phyloP scores from a whole-genome alignment of 495 filamentous ascomycete genomes.

The Hyphodiscus hymeniophilus region DNA sequence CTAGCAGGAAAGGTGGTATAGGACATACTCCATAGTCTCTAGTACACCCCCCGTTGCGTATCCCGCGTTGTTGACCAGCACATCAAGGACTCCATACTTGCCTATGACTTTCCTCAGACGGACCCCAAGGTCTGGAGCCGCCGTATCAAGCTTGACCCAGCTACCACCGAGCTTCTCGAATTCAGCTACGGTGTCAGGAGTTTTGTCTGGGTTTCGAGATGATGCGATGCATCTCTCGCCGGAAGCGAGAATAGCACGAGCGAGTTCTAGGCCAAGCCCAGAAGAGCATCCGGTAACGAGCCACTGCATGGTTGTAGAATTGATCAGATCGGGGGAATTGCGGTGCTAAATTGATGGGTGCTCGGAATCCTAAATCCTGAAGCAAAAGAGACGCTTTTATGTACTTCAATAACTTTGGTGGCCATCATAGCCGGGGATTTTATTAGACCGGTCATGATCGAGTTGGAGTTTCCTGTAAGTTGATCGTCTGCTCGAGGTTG shows the following conservation, averaged over 20 bases:
- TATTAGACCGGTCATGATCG: no score
- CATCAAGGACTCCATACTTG: conserved; percentile 36
- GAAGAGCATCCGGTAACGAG: conserved; percentile 37
- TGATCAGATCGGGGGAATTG: no score
- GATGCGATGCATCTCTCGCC: conserved; percentile 36
- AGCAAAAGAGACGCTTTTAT: not conserved
- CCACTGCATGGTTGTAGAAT: conserved; percentile 22
- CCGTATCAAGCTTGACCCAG: conserved; percentile 31
- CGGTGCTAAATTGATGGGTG: no score
- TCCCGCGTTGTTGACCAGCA: conserved; percentile 42
- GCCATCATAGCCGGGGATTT: no score
- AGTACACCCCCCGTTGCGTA: conserved; percentile 33
- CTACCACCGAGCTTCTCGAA: conserved; percentile 28
- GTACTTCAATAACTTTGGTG: no score
- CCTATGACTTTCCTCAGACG: conserved; percentile 24
- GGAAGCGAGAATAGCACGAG: conserved; percentile 25
- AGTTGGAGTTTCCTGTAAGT: no score
- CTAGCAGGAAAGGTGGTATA: conserved; percentile 20
- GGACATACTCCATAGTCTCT: conserved; percentile 28
- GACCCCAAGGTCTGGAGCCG: conserved; percentile 4
- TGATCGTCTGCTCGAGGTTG: no score
- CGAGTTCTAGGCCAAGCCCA: conserved; percentile 32
- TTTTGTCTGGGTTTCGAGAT: conserved; percentile 23
- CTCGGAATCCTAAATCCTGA: not conserved
- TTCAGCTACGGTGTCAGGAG: conserved; percentile 18